Conservation (phyloP, 257 asterid genomes). For the Echium plantagineum region DNA sequence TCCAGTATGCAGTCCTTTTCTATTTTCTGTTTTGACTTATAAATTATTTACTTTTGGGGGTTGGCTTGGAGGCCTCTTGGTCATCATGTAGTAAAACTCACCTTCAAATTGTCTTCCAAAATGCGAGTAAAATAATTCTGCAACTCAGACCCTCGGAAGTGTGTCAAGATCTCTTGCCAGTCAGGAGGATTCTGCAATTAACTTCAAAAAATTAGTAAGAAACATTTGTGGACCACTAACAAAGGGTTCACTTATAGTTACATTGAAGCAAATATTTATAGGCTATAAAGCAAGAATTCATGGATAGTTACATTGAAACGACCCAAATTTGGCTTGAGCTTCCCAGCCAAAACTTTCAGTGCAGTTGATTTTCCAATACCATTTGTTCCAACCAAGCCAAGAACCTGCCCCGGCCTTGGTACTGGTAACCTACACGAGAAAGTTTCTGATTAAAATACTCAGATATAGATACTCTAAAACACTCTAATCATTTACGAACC, state of each 20-base stretch:
- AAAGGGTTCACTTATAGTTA: too few relatives aligned
- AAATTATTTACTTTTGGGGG: neutral
- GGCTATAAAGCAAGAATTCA: conserved; percentile 1
- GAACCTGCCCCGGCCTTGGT: conserved; percentile 99
- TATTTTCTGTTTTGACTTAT: neutral
- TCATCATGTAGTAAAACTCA: conserved; percentile 11
- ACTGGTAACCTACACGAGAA: conserved; percentile 62
- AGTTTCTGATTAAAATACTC: neutral
- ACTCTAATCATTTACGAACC: conserved; percentile 27
- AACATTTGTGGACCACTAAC: conserved; percentile 10
- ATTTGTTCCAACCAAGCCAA: conserved; percentile 97
- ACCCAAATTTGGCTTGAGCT: conserved; percentile 94
- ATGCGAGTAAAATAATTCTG: conserved; percentile 95
- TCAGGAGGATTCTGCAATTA: conserved; percentile 91
- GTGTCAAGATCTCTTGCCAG: conserved; percentile 96
- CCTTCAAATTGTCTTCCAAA: conserved; percentile 96
- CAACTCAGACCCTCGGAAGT: conserved; percentile 95
- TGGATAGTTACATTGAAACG: conserved; percentile 53
- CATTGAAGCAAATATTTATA: conserved; percentile 10
- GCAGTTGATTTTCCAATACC: conserved; percentile 97
- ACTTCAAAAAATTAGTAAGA: conserved; percentile 10
- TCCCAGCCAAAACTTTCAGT: conserved; percentile 89
- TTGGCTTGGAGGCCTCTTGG: neutral
- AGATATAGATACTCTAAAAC: neutral
- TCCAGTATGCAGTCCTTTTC: neutral